Percentiles rank a stretch among this genome's conserved stretches.
Conservation (phyloP, 352 stramenopile species). For the Pseudoperonospora humuli region DNA sequence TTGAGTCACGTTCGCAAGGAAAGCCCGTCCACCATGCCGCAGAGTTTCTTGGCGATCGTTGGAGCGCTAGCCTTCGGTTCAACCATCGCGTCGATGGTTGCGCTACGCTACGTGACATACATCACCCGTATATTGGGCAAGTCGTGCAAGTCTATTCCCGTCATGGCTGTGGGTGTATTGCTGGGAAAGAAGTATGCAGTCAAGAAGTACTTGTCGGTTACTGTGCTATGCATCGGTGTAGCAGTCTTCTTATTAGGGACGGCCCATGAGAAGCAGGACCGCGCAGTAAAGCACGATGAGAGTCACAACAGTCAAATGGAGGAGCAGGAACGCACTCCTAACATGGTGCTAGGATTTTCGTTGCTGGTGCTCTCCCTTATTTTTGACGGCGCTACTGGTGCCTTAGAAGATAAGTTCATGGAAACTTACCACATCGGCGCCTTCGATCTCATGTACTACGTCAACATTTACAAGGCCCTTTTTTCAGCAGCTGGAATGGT, state of each 20-base stretch:
- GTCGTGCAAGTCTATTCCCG: slow-evolving; percentile 82
- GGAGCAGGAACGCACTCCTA: slow-evolving; percentile 47
- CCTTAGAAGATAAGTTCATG: slow-evolving; percentile 78
- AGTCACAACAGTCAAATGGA: slow-evolving; percentile 30
- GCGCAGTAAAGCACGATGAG: slow-evolving; percentile 32
- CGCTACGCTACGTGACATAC: slow-evolving; percentile 79
- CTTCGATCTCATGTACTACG: slow-evolving; percentile 85
- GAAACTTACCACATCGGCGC: slow-evolving; percentile 72
- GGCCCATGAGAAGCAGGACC: slow-evolving; percentile 60
- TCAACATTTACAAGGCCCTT: slow-evolving; percentile 79
- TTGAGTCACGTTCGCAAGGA: slow-evolving; percentile 54
- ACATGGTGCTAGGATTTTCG: slow-evolving; percentile 58
- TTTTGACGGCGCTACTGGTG: slow-evolving; percentile 72
- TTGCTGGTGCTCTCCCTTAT: slow-evolving; percentile 66
- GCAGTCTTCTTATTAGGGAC: slow-evolving; percentile 72
- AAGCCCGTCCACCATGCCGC: slow-evolving; percentile 62
- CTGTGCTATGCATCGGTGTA: slow-evolving; percentile 64
- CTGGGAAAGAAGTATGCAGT: slow-evolving; percentile 71
- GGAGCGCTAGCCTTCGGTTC: slow-evolving; percentile 67
- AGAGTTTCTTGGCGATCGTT: slow-evolving; percentile 55
- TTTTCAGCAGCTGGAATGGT: slow-evolving; percentile 67
- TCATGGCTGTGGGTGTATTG: slow-evolving; percentile 74
- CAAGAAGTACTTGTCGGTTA: slow-evolving; percentile 78
- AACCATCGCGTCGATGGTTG: slow-evolving; percentile 77
- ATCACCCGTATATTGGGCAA: slow-evolving; percentile 83